Conservation (phyloP, 1,284 basidiomycete genomes). For the Cutaneotrichosporon sp. region DNA sequence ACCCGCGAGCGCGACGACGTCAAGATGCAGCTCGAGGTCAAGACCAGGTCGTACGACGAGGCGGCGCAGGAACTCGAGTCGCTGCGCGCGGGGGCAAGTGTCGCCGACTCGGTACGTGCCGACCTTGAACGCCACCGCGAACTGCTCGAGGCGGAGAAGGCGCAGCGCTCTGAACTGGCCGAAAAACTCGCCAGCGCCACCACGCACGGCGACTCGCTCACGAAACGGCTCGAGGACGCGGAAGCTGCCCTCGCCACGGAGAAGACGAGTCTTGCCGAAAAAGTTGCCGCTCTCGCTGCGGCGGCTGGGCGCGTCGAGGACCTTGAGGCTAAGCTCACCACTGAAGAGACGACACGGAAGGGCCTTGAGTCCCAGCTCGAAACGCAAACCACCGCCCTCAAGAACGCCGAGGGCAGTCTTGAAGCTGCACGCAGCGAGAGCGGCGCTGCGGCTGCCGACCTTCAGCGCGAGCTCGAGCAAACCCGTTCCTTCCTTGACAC, state of each 20-base stretch:
- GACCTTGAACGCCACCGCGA: constrained; percentile 10
- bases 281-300: constrained; percentile 2
- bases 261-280: not conserved
- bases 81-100: constrained; percentile 18
- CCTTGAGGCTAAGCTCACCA: constrained; percentile 6
- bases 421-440: not conserved
- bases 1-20: constrained; percentile 2
- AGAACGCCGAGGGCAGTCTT: not conserved
- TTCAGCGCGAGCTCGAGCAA: not conserved
- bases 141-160: constrained; percentile 5
- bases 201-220: constrained; percentile 5
- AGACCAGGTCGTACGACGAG: not conserved
- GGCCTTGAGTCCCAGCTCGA: not conserved
- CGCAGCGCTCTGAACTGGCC: constrained; percentile 2
- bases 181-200: constrained; percentile 2
- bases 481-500: not conserved
- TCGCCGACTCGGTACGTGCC: constrained; percentile 10
- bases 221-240: constrained; percentile 5
- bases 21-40: constrained; percentile 2
- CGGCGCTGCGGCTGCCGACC: not conserved
- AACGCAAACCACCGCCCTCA: not conserved
- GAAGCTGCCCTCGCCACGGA: constrained; percentile 5
- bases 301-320: constrained; percentile 5
- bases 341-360: not conserved
- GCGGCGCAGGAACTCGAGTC: constrained; percentile 15